These are phyloP conservation scores for Ajuga chamaepitys DNA, from an alignment of 257 asterid species.

Conservation along the genomic window DNA sequence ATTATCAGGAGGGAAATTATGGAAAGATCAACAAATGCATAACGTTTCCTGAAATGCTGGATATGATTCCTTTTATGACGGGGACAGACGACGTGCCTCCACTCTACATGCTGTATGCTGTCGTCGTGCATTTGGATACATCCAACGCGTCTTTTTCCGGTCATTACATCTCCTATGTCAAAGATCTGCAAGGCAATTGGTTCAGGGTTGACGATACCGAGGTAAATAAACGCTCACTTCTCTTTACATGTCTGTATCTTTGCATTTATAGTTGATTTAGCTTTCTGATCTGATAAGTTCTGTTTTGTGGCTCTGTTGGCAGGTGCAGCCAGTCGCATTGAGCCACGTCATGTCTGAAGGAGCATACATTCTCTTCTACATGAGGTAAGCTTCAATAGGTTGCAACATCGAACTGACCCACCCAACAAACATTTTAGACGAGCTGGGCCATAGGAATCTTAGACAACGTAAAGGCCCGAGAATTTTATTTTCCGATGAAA, in stretches of 20 bases:
- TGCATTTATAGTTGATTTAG: background rate
- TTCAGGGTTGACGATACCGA: conserved; percentile 73
- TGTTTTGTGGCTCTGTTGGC: conserved; percentile 11
- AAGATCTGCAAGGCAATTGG: conserved; percentile 75
- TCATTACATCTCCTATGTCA: conserved; percentile 71
- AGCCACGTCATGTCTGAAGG: conserved; percentile 77
- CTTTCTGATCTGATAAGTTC: background rate
- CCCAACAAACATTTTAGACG: no score
- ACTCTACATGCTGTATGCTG: conserved; percentile 72
- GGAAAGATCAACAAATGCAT: conserved; percentile 84
- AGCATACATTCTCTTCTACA: conserved; percentile 82
- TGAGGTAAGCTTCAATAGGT: conserved; percentile 50
- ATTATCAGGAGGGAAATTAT: conserved; percentile 67
- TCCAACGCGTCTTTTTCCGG: conserved; percentile 72
- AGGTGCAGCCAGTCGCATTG: conserved; percentile 67
- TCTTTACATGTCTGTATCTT: background rate
- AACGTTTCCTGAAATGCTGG: conserved; percentile 73
- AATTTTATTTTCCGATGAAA: no score
- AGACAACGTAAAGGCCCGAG: no score
- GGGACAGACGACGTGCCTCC: conserved; percentile 79
- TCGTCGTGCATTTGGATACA: conserved; percentile 75
- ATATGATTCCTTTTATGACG: conserved; percentile 75
- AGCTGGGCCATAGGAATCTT: no score
- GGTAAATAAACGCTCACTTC: conserved; percentile 35
- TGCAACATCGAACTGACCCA: no score